Evolutionary conservation across 805 yeast species (phyloP).

Genomic region (Myxozyma vanderwaltii): DNA sequence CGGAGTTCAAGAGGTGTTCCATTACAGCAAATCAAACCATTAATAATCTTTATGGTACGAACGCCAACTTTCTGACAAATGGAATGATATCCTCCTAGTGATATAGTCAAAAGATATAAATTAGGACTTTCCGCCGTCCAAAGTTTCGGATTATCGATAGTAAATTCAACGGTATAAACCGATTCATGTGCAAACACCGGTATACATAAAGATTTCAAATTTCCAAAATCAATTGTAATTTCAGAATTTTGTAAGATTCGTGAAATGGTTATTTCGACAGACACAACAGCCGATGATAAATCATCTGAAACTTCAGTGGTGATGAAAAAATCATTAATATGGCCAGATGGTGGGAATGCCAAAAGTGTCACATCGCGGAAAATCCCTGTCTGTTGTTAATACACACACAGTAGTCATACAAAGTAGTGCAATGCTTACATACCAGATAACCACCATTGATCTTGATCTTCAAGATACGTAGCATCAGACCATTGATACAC

Average conservation of each 20-base stretch:
- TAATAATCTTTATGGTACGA: slow-evolving; percentile 39
- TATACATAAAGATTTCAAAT: not conserved
- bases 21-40: slow-evolving; percentile 41
- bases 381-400: slow-evolving; percentile 28
- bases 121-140: slow-evolving; percentile 46
- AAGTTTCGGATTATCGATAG: slow-evolving; percentile 36
- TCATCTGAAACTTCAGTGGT: slow-evolving; percentile 35
- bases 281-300: slow-evolving; percentile 1
- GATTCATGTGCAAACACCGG: not conserved
- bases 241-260: not conserved
- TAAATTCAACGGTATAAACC: slow-evolving; percentile 1
- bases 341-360: slow-evolving; percentile 37
- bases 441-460: slow-evolving; percentile 48
- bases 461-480: slow-evolving; percentile 46
- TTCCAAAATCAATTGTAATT: slow-evolving; percentile 1
- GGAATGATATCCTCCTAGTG: slow-evolving; percentile 28
- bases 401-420: not conserved
- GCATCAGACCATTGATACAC: slow-evolving; percentile 46
- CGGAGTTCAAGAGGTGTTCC: slow-evolving; percentile 40
- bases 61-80: slow-evolving; percentile 41
- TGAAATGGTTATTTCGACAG: slow-evolving; percentile 7
- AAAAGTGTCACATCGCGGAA: slow-evolving; percentile 45
- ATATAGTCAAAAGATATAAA: slow-evolving; percentile 38
- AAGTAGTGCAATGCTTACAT: too few relatives aligned
- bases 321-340: slow-evolving; percentile 40